Base-by-base conservation (phyloP, 2,329 filamentous ascomycete species). In the Ophiobolus disseminans region DNA sequence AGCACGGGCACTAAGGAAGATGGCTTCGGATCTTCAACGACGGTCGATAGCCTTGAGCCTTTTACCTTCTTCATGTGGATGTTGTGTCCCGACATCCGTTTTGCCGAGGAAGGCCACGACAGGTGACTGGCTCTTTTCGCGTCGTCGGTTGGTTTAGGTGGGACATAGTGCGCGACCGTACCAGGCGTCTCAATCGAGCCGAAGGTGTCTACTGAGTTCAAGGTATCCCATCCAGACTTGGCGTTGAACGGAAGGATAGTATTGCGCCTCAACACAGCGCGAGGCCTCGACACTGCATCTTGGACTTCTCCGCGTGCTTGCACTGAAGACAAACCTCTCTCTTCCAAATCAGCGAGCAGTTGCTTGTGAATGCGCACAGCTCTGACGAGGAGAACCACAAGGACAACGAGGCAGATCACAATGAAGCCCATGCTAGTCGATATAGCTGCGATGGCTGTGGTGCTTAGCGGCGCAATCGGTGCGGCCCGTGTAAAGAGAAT, bases 171-270 rank as follows among this genome's bases (percentile, higher is more conserved):
- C 3, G 56, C 49, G 14, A 47, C 20, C n/a, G 53, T 51, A 20
- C 47, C 41, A 11, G 43, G 53, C 3, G 41, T 34, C 14, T 65
- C 54, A 13, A 53, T 31, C 4, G 55, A 57, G n/a, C 54, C 48
- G 40, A 72, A 59, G 0, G 63, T 66, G 31, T 77, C 75, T n/a
- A 68, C 63, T 1, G 76, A 78, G 9, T 64, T 63, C 8, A 78
- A 57, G 38, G 73, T 59, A 13, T 67, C 73, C 76, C 76, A 79
- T 28, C 73, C 74, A 11, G 66, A 66, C 34, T 65, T 66, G 2
- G 63, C 55, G 35, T 71, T 69, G 61, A 71, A 73, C 2, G 69
- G 66, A 3, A 72, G 52, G 10, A 69, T 51, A 2, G 62, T 65
- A 35, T 64, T 70, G 26, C 69, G 65, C 47, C 65, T 60, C 5